Evolutionary conservation across 2,329 filamentous ascomycete species (phyloP).

Genomic region (Chrysosporium queenslandicum): DNA sequence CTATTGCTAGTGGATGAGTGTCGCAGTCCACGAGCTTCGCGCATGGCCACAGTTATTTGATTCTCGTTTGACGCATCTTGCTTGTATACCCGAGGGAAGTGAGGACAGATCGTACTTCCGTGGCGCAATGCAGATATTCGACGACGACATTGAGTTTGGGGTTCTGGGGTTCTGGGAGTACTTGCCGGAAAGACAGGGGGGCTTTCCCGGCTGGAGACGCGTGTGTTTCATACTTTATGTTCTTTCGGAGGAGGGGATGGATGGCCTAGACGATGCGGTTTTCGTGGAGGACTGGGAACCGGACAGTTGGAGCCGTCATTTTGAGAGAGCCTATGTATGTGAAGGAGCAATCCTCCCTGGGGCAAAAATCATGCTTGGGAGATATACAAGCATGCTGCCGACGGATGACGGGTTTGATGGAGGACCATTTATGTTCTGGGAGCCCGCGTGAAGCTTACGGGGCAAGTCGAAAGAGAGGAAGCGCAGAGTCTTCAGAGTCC

Average conservation of each 20-base stretch:
- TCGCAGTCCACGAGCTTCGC: not conserved
- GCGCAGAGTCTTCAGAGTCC: not conserved
- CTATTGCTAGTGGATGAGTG: not conserved
- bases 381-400: constrained; percentile 33
- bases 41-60: too few species aligned
- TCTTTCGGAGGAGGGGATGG: constrained; percentile 9
- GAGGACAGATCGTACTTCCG: too few species aligned
- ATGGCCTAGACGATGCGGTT: not conserved
- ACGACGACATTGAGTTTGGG: constrained; percentile 6
- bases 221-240: constrained; percentile 32
- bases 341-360: constrained; percentile 42
- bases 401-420: constrained; percentile 15
- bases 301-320: constrained; percentile 18
- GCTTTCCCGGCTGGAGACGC: constrained; percentile 30
- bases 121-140: constrained; percentile 12
- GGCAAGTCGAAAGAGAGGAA: not conserved
- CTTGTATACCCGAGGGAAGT: too few species aligned
- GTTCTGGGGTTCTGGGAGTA: constrained; percentile 30
- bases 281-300: constrained; percentile 17
- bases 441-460: constrained; percentile 1
- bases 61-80: too few species aligned
- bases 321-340: constrained; percentile 36
- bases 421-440: constrained; percentile 30
- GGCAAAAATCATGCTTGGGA: constrained; percentile 39
- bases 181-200: constrained; percentile 21